Base-by-base conservation (phyloP, 345 rosid genomes). In the Psidium friedrichsthalianum region DNA sequence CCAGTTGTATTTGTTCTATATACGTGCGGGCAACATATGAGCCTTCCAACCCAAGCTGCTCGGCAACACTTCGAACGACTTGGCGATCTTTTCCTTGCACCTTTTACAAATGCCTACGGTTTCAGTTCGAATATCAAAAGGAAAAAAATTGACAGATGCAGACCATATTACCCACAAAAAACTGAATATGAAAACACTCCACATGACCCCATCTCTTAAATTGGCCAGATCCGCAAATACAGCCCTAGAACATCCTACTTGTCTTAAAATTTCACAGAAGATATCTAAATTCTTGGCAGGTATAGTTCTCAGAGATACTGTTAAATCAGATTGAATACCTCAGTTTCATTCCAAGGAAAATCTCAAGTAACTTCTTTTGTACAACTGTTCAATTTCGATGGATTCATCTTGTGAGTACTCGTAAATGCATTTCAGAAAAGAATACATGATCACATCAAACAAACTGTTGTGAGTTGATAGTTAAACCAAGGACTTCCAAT, bases 31-130 rank as follows among this genome's bases (percentile, higher is more conserved):
- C 93, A 89, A 91, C 87, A 88, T 89, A 96, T 22, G 98, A 94
- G 42, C 96, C 98, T 90, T 95, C 96, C 92, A 96, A 84, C 58
- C 94, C 96, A 61, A 95, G 95, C 92, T 91, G 93, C 89, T 93
- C 92, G 42, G 98, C 98, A 87, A 91, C 91, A 85, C 76, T 61
- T 90, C 89, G 90, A 83, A 98, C 96, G 55, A 84, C 87, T 85
- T 87, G 83, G 56, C 99, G 93, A 85, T 98, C 99, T 91, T 90
- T 94, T 89, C 99, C 99, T 94, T 98, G 99, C 84, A 98, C 99
- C 99, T 98, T 88, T 88, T 74, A 90, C 22, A 20, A 74, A 85
- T 44, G 69, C 20, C 85, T 40, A 85, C 84, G 86, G 53, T 27
- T n/a, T 86, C 83, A 74, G 58, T 84, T 15, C 40, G 5, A 80